Percentiles rank a stretch among this genome's conserved stretches.
phyloP scores from a whole-genome alignment of 2,329 filamentous ascomycete genomes.

The Botrytis pseudocinerea region DNA sequence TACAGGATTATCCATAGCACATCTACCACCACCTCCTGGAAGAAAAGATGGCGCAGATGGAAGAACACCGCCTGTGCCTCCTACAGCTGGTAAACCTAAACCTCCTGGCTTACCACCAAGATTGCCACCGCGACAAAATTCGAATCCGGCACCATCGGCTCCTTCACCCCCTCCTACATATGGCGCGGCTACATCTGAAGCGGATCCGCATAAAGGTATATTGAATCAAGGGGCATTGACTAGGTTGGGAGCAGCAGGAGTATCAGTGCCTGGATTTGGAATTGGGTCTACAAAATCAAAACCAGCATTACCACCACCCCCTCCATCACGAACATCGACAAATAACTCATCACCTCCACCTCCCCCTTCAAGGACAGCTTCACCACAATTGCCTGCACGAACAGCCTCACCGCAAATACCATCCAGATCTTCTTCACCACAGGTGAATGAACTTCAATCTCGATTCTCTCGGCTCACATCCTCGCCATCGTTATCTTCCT shows the following conservation, averaged over 20 bases:
- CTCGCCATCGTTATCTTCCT: conserved; percentile 27
- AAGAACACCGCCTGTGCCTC: conserved; percentile 30
- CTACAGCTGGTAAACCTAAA: conserved; percentile 34
- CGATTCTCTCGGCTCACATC: conserved; percentile 38
- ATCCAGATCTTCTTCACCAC: conserved; percentile 27
- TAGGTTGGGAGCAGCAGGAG: conserved; percentile 60
- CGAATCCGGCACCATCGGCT: conserved; percentile 42
- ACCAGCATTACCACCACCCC: conserved; percentile 38
- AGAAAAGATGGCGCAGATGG: conserved; percentile 42
- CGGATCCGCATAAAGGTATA: conserved; percentile 39
- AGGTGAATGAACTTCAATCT: conserved; percentile 42
- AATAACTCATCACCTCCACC: conserved; percentile 31
- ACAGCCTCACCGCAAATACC: conserved; percentile 28
- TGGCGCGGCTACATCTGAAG: conserved; percentile 29
- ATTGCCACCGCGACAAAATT: conserved; percentile 51
- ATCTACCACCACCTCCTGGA: conserved; percentile 61
- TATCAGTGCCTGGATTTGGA: conserved; percentile 65
- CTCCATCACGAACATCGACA: conserved; percentile 22
- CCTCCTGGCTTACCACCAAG: conserved; percentile 56
- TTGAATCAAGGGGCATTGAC: conserved; percentile 50
- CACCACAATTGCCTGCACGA: conserved; percentile 23
- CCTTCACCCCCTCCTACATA: conserved; percentile 46
- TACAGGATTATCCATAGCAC: conserved; percentile 58
- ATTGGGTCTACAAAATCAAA: conserved; percentile 50
- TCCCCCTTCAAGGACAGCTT: conserved; percentile 26